Base-by-base conservation (phyloP, 371 early-diverging fungal genomes). In the Lichtheimia ramosa region DNA sequence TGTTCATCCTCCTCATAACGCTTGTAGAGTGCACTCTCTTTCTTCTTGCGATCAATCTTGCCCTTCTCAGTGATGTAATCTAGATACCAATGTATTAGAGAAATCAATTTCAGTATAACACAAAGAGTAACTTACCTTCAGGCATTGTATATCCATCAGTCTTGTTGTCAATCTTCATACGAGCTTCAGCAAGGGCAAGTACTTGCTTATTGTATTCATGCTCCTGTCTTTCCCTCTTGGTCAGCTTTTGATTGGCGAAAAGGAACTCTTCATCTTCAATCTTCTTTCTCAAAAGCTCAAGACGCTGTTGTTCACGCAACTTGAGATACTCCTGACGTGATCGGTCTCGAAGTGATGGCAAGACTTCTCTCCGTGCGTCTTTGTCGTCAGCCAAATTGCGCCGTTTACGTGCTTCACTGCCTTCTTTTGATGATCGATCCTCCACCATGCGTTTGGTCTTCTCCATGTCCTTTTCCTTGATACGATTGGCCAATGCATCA, bases 61-160 rank as follows among this genome's bases (percentile, higher is more conserved):
- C 97, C 97, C 72, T 96, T 94, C 63, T 96, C 97, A 0, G 95
- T 95, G 52, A 91, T 87, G 53, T 93, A 92, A 67, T 89, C 89
- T 76, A 57, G 0, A 6, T 6, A n/a, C n/a, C 0, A 41, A 7
- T 0, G 0, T 14, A 25, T 40, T 27, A n/a, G 6, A 24, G 8
- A 2, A 14, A 8, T 34, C 10, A 4, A 8, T 34, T n/a, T 34
- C 34, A 34, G 1, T 10, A 34, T 34, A 34, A 8, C 10, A 8
- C 34, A 34, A 34, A 10, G 7, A 7, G 7, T 2, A 34, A 8
- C 53, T 50, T 28, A 75, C 89, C 91, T 65, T 97, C 97, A 2
- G 98, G 98, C 92, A 99, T 92, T 48, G 77, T 72, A 62, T 97
- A 99, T 10, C 88, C 94, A 60, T 93, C 96, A 25, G 82, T 81